These are phyloP conservation scores for Trametes cinnabarina DNA, from an alignment of 768 basidiomycete genomes.

Conservation along the genomic window DNA sequence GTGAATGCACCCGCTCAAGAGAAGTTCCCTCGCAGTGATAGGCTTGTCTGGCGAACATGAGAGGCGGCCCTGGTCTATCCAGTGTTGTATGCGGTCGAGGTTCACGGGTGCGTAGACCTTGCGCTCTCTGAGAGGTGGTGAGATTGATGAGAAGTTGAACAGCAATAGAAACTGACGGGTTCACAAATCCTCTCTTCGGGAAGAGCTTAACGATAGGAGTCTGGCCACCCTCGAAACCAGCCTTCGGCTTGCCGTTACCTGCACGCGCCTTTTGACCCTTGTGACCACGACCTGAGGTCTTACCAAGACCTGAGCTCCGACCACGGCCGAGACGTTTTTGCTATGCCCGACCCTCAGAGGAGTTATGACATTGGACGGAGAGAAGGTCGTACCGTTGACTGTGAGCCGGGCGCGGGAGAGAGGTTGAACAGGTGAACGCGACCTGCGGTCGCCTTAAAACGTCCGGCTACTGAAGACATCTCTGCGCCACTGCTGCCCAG, in stretches of 20 bases:
- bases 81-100: conserved; percentile 83
- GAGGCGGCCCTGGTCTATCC: conserved; percentile 84
- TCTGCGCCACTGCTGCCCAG: not conserved
- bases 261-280: conserved; percentile 96
- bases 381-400: conserved; percentile 53
- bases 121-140: conserved; percentile 49
- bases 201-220: conserved; percentile 88
- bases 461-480: conserved; percentile 38
- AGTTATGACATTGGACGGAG: not conserved
- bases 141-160: not conserved
- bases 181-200: conserved; percentile 93
- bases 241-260: conserved; percentile 76
- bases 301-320: conserved; percentile 86
- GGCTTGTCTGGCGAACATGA: conserved; percentile 74
- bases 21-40: conserved; percentile 83
- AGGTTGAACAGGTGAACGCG: conserved; percentile 69
- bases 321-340: conserved; percentile 95
- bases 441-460: conserved; percentile 38
- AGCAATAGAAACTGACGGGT: conserved; percentile 59
- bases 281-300: conserved; percentile 89
- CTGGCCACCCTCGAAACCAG: conserved; percentile 95
- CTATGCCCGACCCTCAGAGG: conserved; percentile 37
- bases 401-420: conserved; percentile 65
- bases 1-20: conserved; percentile 87
- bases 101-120: conserved; percentile 83